Evolutionary conservation across 2,329 filamentous ascomycete genomes (phyloP), one percentile per base, ranked within the genome.

Genomic region (Hymenoscyphus scutula): DNA sequence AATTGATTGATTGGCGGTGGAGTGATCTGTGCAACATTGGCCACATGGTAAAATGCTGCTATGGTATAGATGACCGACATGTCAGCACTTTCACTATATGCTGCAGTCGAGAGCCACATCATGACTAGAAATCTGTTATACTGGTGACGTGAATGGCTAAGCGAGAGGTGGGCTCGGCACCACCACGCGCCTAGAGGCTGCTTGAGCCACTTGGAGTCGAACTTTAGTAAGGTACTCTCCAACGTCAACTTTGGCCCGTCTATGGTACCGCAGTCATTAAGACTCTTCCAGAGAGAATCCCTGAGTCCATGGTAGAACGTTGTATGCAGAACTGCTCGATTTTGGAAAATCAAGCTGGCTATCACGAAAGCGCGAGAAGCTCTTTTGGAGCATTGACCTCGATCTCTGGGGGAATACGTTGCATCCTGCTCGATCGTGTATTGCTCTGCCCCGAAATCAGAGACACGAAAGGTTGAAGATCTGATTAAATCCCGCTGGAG

Each of bases 381-480:
- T 34, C n/a, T 19, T 32, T 23, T 23, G 17, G 38, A 45, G 38
- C 38, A 19, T 45, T 45, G 38, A 45, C 38, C 38, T 19, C 17
- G 38, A 25, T 65, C 57, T 19, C 63, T 58, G 10, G 45, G 19
- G 17, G 23, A 45, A 25, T 65, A 65, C 2, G n/a, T 37, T 13
- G 4, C 25, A 27, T 65, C 63, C 19, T 60, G 37, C 19, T 62
- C 57, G 34, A 11, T 54, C 29, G 51, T 63, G 51, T 61, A 32
- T 30, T 71, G 60, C 61, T 78, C 76, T 2, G 76, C 75, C 5
- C 77, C 77, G 64, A 76, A 79, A 0, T 67, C 72, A 32, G 71
- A 62, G 2, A 71, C 64, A 17, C 72, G 70, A 61, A 76, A 75
- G 3, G 64, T 61, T 17, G 75, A 73, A 30, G 71, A 70, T 4